Evolutionary conservation across 2,329 filamentous ascomycete genomes (phyloP), one percentile per base, ranked within the genome.

Genomic region (Dichotomopilus funicola): DNA sequence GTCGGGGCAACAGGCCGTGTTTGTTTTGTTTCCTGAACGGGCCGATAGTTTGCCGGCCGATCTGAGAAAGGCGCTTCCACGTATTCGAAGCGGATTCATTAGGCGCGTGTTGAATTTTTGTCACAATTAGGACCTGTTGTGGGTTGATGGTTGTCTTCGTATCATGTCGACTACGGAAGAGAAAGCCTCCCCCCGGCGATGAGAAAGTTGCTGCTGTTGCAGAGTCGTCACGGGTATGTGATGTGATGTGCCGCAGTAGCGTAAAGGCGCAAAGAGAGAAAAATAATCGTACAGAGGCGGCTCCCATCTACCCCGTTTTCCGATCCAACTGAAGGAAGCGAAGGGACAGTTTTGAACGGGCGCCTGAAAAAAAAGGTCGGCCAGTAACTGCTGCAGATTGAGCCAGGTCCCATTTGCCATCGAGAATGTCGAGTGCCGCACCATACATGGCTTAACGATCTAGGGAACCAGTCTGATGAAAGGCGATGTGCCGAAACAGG

Each of bases 211-310:
- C 48, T 54, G 45, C 48, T 54, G 53, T n/a, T 52, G 57, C 57
- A 56, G 45, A 51, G 54, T 54, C 54, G 57, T 53, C 57, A 59
- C 54, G 51, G 51, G 19, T 27, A 27, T 27, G 19, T 27, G 27
- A 51, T 48, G 35, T 49, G 42, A 46, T 42, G 54, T 55, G 53
- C 51, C 53, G 56, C 19, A 55, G 57, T 59, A 54, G 47, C 54
- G 57, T 51, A 33, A 49, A 45, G 57, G 54, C 57, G 57, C 51
- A 56, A 56, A 51, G 50, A 51, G 33, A 55, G 45, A 53, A 55
- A 55, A 33, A 56, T 59, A 65, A 64, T 65, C 59, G 64, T 66
- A 66, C 64, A 66, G 60, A 59, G 59, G 62, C 59, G 63, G 61
- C 61, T 55, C 54, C 59, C 58, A 61, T 59, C 62, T 59, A 60